Evolutionary conservation across 2,329 filamentous ascomycete genomes (phyloP).

Genomic region (Aspergillus melleus): DNA sequence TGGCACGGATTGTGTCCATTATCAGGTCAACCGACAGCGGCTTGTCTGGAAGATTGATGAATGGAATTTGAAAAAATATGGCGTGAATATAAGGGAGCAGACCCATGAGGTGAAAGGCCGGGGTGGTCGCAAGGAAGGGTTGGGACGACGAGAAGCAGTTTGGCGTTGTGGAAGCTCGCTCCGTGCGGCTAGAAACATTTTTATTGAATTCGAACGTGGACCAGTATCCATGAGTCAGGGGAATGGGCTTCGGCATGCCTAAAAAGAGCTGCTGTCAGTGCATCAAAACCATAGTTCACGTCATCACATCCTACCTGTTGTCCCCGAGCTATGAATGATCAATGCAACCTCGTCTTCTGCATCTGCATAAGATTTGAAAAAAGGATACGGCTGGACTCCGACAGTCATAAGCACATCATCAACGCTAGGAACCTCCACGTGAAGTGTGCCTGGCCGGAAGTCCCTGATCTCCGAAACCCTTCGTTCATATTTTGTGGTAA

Average conservation of each 20-base stretch:
- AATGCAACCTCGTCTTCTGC: conserved; percentile 23
- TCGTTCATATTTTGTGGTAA: conserved; percentile 24
- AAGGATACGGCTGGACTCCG: conserved; percentile 7
- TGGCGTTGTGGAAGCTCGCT: conserved; percentile 3
- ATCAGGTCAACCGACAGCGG: conserved; percentile 20
- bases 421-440: conserved; percentile 10
- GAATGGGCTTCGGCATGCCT: conserved; percentile 17
- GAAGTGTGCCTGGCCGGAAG: conserved; percentile 4
- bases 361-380: conserved; percentile 19
- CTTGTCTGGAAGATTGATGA: conserved; percentile 21
- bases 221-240: neutral
- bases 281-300: too few relatives aligned
- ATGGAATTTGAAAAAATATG: conserved; percentile 13
- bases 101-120: conserved; percentile 27
- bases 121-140: conserved; percentile 15
- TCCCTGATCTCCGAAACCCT: conserved; percentile 19
- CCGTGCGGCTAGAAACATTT: neutral
- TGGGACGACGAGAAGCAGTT: conserved; percentile 6
- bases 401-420: neutral
- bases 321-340: conserved; percentile 37
- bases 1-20: conserved; percentile 8
- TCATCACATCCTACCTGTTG: conserved; percentile 16
- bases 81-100: conserved; percentile 10
- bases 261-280: neutral
- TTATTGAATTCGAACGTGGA: neutral